phyloP scores from a whole-genome alignment of 2,329 filamentous ascomycete species.

The Annulohypoxylon truncatum region DNA sequence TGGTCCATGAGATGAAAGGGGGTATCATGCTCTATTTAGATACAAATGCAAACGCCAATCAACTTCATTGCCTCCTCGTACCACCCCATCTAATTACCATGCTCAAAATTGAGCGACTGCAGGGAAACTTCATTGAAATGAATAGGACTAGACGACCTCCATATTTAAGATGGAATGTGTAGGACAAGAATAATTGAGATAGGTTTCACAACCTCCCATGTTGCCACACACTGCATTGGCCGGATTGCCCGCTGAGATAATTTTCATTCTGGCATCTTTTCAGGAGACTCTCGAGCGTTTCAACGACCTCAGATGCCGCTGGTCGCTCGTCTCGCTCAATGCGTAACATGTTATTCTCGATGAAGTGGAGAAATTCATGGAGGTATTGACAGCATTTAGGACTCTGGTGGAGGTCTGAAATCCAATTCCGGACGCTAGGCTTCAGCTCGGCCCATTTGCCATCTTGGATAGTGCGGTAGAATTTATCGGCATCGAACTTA shows the following conservation, averaged over 20 bases:
- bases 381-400: slow-evolving; percentile 16
- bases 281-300: background rate
- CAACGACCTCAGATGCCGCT: slow-evolving; percentile 9
- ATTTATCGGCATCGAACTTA: slow-evolving; percentile 15
- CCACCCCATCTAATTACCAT: no score
- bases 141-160: no score
- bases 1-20: no score
- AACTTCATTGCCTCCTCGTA: no score
- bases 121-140: no score
- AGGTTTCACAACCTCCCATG: background rate
- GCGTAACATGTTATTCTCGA: slow-evolving; percentile 15
- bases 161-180: no score
- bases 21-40: no score
- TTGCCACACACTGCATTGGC: no score
- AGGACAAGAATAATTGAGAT: no score
- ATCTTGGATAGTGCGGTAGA: slow-evolving; percentile 4
- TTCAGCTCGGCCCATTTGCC: slow-evolving; percentile 12
- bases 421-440: slow-evolving; percentile 10
- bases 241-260: no score
- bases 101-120: no score
- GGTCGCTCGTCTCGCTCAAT: slow-evolving; percentile 1
- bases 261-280: background rate
- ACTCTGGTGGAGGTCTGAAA: background rate
- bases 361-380: slow-evolving; percentile 6
- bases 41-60: no score